Conservation (phyloP, 1,139 yeast species). For the Candida sojae region DNA sequence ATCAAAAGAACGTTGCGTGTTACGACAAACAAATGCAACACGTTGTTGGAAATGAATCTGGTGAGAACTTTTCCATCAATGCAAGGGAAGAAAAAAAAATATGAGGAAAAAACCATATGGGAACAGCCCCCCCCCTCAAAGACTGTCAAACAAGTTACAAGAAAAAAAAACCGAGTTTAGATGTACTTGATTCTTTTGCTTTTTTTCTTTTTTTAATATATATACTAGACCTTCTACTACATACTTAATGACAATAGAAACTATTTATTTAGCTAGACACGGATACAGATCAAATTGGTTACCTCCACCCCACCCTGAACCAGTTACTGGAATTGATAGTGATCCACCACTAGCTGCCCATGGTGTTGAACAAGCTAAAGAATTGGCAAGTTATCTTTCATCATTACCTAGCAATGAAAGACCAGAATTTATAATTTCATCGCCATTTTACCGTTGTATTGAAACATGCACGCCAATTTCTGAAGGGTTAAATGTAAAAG, state of each 20-base stretch:
- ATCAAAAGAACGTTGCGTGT: too few species aligned
- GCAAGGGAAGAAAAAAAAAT: too few species aligned
- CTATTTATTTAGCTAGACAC: conserved; percentile 61
- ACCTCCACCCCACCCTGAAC: conserved; percentile 71
- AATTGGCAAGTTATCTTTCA: conserved; percentile 56
- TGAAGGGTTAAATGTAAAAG: conserved; percentile 51
- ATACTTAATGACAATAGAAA: conserved; percentile 39
- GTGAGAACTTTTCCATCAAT: not conserved
- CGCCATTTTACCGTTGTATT: conserved; percentile 89
- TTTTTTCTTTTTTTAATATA: too few species aligned
- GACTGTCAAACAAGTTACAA: not conserved
- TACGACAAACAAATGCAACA: not conserved
- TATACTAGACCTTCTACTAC: not conserved
- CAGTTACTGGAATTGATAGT: conserved; percentile 80
- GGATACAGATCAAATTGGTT: conserved; percentile 85
- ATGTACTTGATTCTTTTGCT: not conserved
- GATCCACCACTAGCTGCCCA: conserved; percentile 81
- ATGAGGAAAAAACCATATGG: too few species aligned
- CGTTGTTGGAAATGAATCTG: not conserved
- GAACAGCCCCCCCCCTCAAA: too few species aligned
- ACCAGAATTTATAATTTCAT: conserved; percentile 66
- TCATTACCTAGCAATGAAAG: conserved; percentile 42
- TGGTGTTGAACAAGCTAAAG: conserved; percentile 78
- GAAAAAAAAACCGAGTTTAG: not conserved
- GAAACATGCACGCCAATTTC: conserved; percentile 80